Evolutionary conservation across 1,284 basidiomycete genomes (phyloP), one percentile per base, ranked within the genome.

Genomic region (Tilletiopsis washingtonensis): DNA sequence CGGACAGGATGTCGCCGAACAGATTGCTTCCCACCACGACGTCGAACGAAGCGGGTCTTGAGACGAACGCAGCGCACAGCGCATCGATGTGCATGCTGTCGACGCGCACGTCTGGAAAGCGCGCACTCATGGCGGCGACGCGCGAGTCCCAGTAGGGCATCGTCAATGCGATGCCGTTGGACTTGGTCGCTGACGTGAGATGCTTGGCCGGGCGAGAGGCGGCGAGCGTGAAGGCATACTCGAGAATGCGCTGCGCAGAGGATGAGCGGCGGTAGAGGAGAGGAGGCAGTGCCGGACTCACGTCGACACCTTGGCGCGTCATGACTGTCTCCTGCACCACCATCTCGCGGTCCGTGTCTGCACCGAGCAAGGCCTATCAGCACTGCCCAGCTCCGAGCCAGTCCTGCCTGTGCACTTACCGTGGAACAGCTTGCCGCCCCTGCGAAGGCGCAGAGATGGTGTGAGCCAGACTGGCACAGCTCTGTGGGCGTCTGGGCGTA

Each of bases 1-100:
- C 80, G 29, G 78, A 80, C 17, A 81, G 71, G 40, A 80, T 81
- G 51, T 81, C 80, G 34, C 78, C 79, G 51, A 80, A 78, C 21
- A 81, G 71, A 54, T 81, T 81, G 17, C 79, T 80, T 4, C 78
- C 77, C 12, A 80, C 78, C 26, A 81, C 79, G 12, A 78, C 78
- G 58, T 81, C 79, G 56, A 81, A 78, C 14, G 75, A 77, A 47
- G 78, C 75, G 2, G 80, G 80, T 19, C 77, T 69, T 25, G 75
- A 74, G 6, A 81, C 79, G 64, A 81, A 80, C 69, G 59, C 78
- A 54, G 74, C 78, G 0, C 69, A 74, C 51, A 78, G 62, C 23
- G 76, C 76, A 59, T 81, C 79, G 60, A 81, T 79, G 23, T 43
- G 51, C 27, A 29, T 29, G 7, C 14, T 29, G 27, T 80, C 79